These are phyloP conservation scores for Torrubiellomyces zombiae DNA, from an alignment of 2,329 filamentous ascomycete species.

Conservation along the genomic window DNA sequence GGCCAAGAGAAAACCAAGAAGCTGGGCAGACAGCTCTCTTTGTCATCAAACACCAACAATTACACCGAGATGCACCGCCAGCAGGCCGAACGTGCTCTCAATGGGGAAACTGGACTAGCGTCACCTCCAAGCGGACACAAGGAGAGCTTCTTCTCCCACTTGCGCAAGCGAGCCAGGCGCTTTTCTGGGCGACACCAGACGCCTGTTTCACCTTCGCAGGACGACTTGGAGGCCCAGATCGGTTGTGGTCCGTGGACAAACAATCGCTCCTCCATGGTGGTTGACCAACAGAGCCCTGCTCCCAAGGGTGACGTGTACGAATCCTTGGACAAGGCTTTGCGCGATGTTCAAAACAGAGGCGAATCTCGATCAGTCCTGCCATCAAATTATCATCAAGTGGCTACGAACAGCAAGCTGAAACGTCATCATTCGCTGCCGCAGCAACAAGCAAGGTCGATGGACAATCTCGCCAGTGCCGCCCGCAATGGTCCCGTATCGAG, in stretches of 20 bases:
- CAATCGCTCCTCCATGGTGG: slow-evolving; percentile 68
- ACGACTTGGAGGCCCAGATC: slow-evolving; percentile 84
- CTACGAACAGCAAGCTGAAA: slow-evolving; percentile 36
- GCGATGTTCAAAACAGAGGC: slow-evolving; percentile 33
- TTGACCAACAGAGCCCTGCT: slow-evolving; percentile 42
- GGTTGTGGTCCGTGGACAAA: slow-evolving; percentile 80
- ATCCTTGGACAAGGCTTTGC: slow-evolving; percentile 40
- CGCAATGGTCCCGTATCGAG: slow-evolving; percentile 53
- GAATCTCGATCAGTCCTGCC: slow-evolving; percentile 33
- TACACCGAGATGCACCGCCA: slow-evolving; percentile 80
- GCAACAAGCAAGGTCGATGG: slow-evolving; percentile 45
- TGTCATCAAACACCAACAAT: slow-evolving; percentile 83
- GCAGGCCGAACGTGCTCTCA: slow-evolving; percentile 80
- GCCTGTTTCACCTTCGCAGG: slow-evolving; percentile 59
- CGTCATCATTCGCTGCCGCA: slow-evolving; percentile 48
- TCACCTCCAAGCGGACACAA: slow-evolving; percentile 70
- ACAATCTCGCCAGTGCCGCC: slow-evolving; percentile 42
- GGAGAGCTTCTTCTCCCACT: slow-evolving; percentile 95
- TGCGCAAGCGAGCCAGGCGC: slow-evolving; percentile 80
- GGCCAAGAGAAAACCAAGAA: slow-evolving; percentile 66
- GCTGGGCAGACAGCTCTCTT: slow-evolving; percentile 83
- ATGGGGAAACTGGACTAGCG: slow-evolving; percentile 57
- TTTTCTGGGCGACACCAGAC: slow-evolving; percentile 84
- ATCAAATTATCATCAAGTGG: slow-evolving; percentile 33
- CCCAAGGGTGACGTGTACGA: slow-evolving; percentile 42